phyloP scores from a whole-genome alignment of 2,329 filamentous ascomycete genomes.

The Tolypocladium tundrense region DNA sequence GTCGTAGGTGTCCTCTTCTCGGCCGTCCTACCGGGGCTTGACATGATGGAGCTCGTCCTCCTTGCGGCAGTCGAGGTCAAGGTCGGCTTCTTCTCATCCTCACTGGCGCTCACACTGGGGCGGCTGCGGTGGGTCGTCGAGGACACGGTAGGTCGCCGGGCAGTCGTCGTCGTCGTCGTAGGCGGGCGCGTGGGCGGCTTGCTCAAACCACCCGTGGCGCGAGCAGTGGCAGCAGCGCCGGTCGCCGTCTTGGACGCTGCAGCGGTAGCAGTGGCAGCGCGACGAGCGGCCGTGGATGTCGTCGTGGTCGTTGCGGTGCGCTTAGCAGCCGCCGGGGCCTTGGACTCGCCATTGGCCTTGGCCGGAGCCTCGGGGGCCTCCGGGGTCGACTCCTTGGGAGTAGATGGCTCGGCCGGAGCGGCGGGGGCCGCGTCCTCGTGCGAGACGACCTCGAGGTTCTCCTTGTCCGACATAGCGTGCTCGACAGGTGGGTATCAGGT shows the following conservation, averaged over 20 bases:
- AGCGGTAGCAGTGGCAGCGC: conserved; percentile 18
- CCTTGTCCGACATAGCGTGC: conserved; percentile 36
- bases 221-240: conserved; percentile 1
- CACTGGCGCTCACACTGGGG: conserved; percentile 37
- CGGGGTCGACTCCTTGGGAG: conserved; percentile 16
- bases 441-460: conserved; percentile 34
- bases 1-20: conserved; percentile 26
- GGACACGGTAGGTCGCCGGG: conserved; percentile 20
- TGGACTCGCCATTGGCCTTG: conserved; percentile 20
- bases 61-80: conserved; percentile 27
- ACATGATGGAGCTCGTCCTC: conserved; percentile 32
- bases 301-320: conserved; percentile 23
- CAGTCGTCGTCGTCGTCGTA: conserved; percentile 20
- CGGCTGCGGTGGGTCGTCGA: conserved; percentile 34
- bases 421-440: conserved; percentile 27
- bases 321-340: conserved; percentile 22
- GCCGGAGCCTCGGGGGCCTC: conserved; percentile 21
- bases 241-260: conserved; percentile 10
- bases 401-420: conserved; percentile 12
- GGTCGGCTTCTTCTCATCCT: conserved; percentile 37
- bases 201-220: conserved; percentile 21
- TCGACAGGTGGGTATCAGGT: not conserved
- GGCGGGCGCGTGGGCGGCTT: conserved; percentile 40
- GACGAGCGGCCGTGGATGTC: conserved; percentile 19
- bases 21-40: conserved; percentile 23